Conservation (phyloP, 441 rosid genomes). For the Viola pubescens region DNA sequence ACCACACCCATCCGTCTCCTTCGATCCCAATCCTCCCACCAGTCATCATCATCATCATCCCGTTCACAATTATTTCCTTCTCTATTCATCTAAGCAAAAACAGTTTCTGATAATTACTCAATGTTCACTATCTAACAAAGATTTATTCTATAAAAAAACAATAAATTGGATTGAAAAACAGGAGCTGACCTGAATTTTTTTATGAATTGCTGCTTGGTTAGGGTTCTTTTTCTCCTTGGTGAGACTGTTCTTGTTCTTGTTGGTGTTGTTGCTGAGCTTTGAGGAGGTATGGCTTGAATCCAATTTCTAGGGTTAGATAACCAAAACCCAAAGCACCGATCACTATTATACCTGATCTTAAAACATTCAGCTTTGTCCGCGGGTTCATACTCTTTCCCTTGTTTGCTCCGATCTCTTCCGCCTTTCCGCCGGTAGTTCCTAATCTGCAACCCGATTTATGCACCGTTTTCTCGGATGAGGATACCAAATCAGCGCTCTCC, state of each 20-base stretch:
- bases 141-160: background rate
- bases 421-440: background rate
- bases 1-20: conserved; percentile 18
- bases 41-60: conserved; percentile 14
- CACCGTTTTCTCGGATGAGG: too few species aligned
- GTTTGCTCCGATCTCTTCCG: background rate
- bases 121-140: background rate
- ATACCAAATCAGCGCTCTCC: too few species aligned
- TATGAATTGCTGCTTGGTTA: background rate
- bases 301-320: conserved; percentile 40
- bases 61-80: background rate
- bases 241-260: conserved; percentile 19
- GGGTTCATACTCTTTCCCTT: conserved; percentile 18
- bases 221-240: conserved; percentile 14
- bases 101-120: background rate
- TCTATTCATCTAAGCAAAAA: conserved; percentile 14
- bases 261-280: conserved; percentile 32
- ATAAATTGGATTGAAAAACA: background rate
- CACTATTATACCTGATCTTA: conserved; percentile 44
- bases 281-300: conserved; percentile 47
- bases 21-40: conserved; percentile 19
- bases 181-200: conserved; percentile 1
- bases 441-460: too few species aligned
- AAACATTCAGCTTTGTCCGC: conserved; percentile 35
- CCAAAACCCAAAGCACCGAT: conserved; percentile 55